Conservation (phyloP, 352 stramenopile genomes). For the Thraustochytrium striatum region DNA sequence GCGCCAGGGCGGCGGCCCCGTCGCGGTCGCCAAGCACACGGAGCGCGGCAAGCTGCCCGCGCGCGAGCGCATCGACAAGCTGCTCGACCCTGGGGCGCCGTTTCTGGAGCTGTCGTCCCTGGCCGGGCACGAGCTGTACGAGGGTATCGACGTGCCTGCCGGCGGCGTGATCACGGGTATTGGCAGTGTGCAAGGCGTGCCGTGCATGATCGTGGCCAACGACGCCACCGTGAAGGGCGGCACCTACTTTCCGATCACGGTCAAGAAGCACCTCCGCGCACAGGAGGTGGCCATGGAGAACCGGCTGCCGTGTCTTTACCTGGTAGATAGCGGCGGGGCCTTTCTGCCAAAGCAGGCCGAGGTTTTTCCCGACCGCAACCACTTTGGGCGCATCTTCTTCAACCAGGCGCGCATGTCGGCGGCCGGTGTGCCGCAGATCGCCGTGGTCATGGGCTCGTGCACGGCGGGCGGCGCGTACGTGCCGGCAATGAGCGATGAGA, state of each 20-base stretch:
- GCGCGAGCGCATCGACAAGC: slow-evolving; percentile 85
- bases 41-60: slow-evolving; percentile 71
- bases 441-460: slow-evolving; percentile 92
- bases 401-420: slow-evolving; percentile 95
- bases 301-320: slow-evolving; percentile 90
- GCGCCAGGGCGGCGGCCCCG: slow-evolving; percentile 63
- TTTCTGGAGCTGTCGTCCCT: slow-evolving; percentile 91
- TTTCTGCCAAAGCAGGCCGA: slow-evolving; percentile 91
- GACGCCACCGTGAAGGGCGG: slow-evolving; percentile 97
- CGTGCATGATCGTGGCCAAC: slow-evolving; percentile 91
- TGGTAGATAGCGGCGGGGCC: slow-evolving; percentile 77
- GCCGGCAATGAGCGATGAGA: slow-evolving; percentile 95
- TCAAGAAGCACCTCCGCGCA: slow-evolving; percentile 89
- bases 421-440: slow-evolving; percentile 89
- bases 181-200: slow-evolving; percentile 64
- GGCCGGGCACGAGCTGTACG: slow-evolving; percentile 77
- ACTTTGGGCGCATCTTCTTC: slow-evolving; percentile 97
- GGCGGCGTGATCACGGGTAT: slow-evolving; percentile 84
- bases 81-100: slow-evolving; percentile 85
- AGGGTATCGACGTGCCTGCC: slow-evolving; percentile 65
- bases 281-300: slow-evolving; percentile 92
- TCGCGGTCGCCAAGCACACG: slow-evolving; percentile 67
- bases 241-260: slow-evolving; percentile 96
- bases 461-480: slow-evolving; percentile 94
- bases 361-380: slow-evolving; percentile 92